These are phyloP conservation scores for Amaranthus tricolor DNA, from an alignment of 179 eudicot species.

Conservation along the genomic window DNA sequence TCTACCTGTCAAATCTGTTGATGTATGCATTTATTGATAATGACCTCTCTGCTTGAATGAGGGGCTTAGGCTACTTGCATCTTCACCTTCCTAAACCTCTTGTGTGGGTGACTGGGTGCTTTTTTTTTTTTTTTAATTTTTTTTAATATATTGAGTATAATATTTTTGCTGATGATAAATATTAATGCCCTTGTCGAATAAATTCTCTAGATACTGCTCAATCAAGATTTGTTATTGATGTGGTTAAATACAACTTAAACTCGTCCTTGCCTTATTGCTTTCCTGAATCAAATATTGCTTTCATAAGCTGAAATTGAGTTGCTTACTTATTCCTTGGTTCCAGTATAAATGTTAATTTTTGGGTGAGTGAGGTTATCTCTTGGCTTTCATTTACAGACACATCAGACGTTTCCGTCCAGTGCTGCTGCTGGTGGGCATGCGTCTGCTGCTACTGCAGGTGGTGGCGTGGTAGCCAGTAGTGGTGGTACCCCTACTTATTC, in stretches of 20 bases:
- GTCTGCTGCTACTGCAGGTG: constrained; percentile 32
- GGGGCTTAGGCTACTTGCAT: not conserved
- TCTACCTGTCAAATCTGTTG: no score
- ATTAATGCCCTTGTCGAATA: not conserved
- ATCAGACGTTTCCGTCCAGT: constrained; percentile 35
- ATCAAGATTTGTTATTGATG: not conserved
- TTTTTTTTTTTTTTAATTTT: no score
- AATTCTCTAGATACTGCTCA: not conserved
- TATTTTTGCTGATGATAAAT: not conserved
- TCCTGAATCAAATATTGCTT: not conserved
- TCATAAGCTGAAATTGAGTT: constrained; percentile 4
- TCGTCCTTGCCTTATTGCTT: not conserved
- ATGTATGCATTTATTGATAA: not conserved
- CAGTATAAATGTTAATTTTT: not conserved
- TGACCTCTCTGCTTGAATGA: not conserved
- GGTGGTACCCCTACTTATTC: constrained; percentile 34
- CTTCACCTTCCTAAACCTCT: not conserved
- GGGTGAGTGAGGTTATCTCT: not conserved
- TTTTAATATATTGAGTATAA: not conserved
- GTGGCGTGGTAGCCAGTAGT: constrained; percentile 31
- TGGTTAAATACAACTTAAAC: not conserved
- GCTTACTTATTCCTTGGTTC: not conserved
- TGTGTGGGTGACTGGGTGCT: not conserved
- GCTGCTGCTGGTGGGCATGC: constrained; percentile 29
- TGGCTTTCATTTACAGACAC: constrained; percentile 37